Conservation (phyloP, 495 filamentous ascomycete genomes). For the Tuber aestivum region DNA sequence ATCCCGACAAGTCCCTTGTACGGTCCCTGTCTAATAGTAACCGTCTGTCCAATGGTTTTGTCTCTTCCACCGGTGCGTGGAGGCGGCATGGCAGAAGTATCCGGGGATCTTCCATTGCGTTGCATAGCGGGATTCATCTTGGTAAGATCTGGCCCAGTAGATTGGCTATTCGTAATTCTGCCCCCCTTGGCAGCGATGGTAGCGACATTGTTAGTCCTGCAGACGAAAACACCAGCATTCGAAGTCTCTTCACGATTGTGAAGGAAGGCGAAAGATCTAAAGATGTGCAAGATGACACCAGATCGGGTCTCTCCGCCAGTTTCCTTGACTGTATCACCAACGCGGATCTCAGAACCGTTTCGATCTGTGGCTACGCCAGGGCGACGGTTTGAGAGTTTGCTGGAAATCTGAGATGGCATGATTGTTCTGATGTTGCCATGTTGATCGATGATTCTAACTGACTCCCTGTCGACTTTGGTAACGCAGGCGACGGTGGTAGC, state of each 20-base stretch:
- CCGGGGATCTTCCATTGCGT: constrained; percentile 50
- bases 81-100: constrained; percentile 59
- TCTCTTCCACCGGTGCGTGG: constrained; percentile 62
- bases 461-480: constrained; percentile 90
- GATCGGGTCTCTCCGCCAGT: constrained; percentile 73
- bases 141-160: constrained; percentile 64
- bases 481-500: constrained; percentile 84
- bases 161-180: constrained; percentile 49
- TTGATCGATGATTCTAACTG: constrained; percentile 82
- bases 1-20: constrained; percentile 93
- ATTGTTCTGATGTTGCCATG: constrained; percentile 73
- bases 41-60: constrained; percentile 81
- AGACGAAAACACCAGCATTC: constrained; percentile 84
- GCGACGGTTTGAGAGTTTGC: constrained; percentile 70
- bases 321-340: constrained; percentile 89
- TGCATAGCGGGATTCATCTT: constrained; percentile 91
- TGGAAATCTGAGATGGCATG: constrained; percentile 83
- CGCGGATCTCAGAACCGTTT: constrained; percentile 84
- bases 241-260: constrained; percentile 77
- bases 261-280: constrained; percentile 80
- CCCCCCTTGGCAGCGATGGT: constrained; percentile 91
- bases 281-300: constrained; percentile 85
- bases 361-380: constrained; percentile 86
- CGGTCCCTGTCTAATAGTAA: constrained; percentile 71
- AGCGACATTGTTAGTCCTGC: constrained; percentile 73